Evolutionary conservation across 1,284 basidiomycete genomes (phyloP), one percentile per base, ranked within the genome.

Genomic region (Cryptococcus amylolentus): DNA sequence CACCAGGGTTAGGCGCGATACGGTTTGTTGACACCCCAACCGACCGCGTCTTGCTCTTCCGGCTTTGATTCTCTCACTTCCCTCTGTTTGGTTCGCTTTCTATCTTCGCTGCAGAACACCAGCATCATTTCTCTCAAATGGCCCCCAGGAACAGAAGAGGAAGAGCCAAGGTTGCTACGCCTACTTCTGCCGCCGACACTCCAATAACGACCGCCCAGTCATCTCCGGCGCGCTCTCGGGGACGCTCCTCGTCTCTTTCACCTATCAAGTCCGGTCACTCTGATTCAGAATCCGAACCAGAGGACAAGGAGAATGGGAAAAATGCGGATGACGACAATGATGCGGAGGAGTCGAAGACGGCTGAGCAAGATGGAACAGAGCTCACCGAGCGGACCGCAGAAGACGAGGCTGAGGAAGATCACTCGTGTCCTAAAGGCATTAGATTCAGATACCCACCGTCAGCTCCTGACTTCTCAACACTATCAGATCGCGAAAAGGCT

Each of bases 391-490:
- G 26, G 5, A 45, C 54, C 18, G 48, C 23, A 23, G 49, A 47
- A 28, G 51, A 37, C 27, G 42, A 55, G 3, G 23, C 5, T 9
- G 42, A 52, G 41, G 23, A 38, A 8, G 56, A 47, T 28, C 8
- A 44, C 28, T 48, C 44, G 2, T 62, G 57, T 42, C 55, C 61
- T 3, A 40, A 56, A 16, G 35, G 27, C 3, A 31, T 62, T 10
- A 52, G 47, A 38, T 70, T 67, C 53, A 55, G 64, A 20, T 75
- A 75, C 51, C 73, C 74, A 0, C 56, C 62, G 1, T 55, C 73
- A 16, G 65, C 67, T 3, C 51, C 60, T 27, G 68, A 73, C 48
- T 69, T 72, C 40, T 60, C 64, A 2, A 59, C 47, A 2, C 57
- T 73, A 5, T 55, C 69, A 4, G 67, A 67, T 6, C 61, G 67